Evolutionary conservation across 192 early-diverging fungal species (phyloP).

Genomic region (Endogone sp.): DNA sequence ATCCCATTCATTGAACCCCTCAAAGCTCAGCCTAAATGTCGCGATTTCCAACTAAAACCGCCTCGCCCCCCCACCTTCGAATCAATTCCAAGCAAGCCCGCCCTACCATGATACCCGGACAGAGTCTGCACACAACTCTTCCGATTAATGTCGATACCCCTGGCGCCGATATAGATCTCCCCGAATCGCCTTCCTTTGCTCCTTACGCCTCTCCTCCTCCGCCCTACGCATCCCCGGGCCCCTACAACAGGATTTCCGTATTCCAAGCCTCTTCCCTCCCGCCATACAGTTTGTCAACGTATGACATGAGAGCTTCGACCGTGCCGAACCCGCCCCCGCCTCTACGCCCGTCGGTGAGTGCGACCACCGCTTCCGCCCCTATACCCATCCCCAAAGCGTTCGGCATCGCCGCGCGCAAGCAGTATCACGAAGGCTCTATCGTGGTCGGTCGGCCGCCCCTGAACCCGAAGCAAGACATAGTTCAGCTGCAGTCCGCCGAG

Average conservation of each 20-base stretch:
- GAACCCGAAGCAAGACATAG: background rate
- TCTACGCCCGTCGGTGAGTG: background rate
- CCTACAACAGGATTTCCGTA: background rate
- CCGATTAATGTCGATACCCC: background rate
- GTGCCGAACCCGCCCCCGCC: background rate
- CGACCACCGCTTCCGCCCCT: background rate
- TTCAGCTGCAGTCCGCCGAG: background rate
- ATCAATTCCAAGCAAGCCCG: background rate
- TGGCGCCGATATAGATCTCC: background rate
- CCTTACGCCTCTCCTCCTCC: background rate
- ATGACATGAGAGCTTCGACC: background rate
- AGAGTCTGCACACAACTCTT: background rate
- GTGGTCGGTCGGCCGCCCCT: background rate
- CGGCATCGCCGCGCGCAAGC: background rate
- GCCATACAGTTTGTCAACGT: background rate
- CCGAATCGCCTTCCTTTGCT: background rate
- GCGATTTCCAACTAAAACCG: background rate
- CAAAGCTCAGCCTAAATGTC: too few species aligned
- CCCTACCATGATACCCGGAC: background rate
- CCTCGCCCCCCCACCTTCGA: background rate
- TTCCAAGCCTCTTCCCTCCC: background rate
- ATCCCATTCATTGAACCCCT: too few species aligned
- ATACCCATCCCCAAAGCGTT: background rate
- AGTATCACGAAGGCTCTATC: background rate
- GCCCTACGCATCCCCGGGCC: background rate